Base-by-base conservation (phyloP, 2,329 filamentous ascomycete species). In the Aspergillus aculeatus region DNA sequence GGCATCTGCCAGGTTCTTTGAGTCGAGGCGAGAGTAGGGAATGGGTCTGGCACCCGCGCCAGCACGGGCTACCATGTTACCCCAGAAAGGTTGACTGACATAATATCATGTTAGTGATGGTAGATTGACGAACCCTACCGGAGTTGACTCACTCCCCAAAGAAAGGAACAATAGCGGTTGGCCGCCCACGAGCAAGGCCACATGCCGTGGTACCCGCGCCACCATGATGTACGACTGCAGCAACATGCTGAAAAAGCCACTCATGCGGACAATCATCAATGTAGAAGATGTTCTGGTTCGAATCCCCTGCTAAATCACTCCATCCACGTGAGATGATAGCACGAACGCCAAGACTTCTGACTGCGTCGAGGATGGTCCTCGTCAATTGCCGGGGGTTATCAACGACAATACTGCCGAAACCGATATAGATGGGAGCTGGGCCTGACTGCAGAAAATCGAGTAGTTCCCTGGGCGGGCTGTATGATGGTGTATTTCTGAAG, bases 181-280 rank as follows among this genome's bases (percentile, higher is more conserved):
- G 83, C 19, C 76, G 72, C 0, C 80, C 83, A 50, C 82, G 77
- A 2, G 75, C 69, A 4, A 86, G 76, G 1, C 84, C 83, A 41
- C 79, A 81, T 1, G 84, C 83, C 2, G 84, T 86, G 0, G 83
- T 86, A 4, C 84, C 84, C 14, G 84, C 84, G 7, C 84, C 84
- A 21, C 84, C 84, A 55, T 87, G 84, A 60, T 87, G 84, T 0
- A 86, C 77, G 0, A 86, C 84, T 14, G 78, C 79, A 0, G 81
- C 77, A 1, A 86, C 83, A 16, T 79, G 76, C 60, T 83, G 77
- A 62, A 86, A 86, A 0, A 86, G 74, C 84, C 84, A 86, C 59
- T 85, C 81, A 56, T 86, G 83, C 1, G 83, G 84, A 56, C 79
- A 82, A 61, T 86, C 82, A 4, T 78, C 83, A 4, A 86, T 71